Base-by-base conservation (phyloP, 1,284 basidiomycete genomes). In the Ustilago curta region DNA sequence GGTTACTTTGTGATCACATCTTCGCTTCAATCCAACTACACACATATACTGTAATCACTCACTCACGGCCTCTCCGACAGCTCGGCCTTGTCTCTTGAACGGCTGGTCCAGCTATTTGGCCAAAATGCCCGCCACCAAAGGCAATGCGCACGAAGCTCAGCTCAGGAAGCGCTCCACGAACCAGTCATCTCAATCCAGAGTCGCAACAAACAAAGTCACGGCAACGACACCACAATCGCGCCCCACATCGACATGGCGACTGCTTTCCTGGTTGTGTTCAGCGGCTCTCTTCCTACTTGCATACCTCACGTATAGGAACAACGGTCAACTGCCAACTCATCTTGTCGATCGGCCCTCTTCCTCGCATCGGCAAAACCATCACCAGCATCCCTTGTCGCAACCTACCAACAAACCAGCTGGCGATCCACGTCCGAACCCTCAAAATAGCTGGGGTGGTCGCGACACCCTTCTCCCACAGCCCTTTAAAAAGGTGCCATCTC, bases 281-380 rank as follows among this genome's bases (percentile, higher is more conserved):
- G 70, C 64, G 2, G 51, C 60, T 2, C 53, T 67, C 39, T 72
- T 72, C 53, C 48, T 68, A 1, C 32, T 67, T 2, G 64, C 64
- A 9, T 64, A 43, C 21, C 61, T 72, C 32, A 60, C 70, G 6
- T 72, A 63, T 37, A 49, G 43, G 32, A 72, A 72, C 45, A 52
- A 59, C 16, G 70, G 70, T 3, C 18, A 58, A 4, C 32, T 68
- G n/a, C 70, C 64, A 2, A 40, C 44, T 8, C 31, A 63, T 23
- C 52, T 67, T 8, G 45, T 66, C 32, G 6, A 35, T 4, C 27
- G 7, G 9, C 11, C 39, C 3, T 39, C 52, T 11, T 21, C 44
- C 8, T 12, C 21, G 8, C 18, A n/a, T 18, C 39, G 25, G 18
- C 37, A 11, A 1, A 27, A 8, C 8, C 31, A 44, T 0, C 45